These are phyloP conservation scores for Trifolium dubium DNA, from an alignment of 306 rosid genomes.

Conservation along the genomic window DNA sequence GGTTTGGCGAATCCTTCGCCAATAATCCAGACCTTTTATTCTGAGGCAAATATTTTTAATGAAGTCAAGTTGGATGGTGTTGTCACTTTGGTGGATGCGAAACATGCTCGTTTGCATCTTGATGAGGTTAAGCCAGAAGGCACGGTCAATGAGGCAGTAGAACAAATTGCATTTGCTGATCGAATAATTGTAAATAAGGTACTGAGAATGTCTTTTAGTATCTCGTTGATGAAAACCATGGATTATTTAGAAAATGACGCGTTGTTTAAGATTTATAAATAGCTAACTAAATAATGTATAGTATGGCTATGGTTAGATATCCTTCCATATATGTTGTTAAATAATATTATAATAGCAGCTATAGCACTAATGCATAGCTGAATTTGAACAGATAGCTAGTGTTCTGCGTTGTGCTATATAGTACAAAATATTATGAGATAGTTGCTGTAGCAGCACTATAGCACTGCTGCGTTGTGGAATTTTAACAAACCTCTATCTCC, in stretches of 20 bases:
- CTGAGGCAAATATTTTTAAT: conserved; percentile 77
- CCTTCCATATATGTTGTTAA: background rate
- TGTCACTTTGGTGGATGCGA: conserved; percentile 95
- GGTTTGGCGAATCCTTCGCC: conserved; percentile 99
- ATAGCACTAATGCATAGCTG: background rate
- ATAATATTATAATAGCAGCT: background rate
- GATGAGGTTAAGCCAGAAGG: conserved; percentile 94
- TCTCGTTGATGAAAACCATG: conserved; percentile 4
- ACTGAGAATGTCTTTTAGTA: conserved; percentile 14
- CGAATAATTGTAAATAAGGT: conserved; percentile 97
- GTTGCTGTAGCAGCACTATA: background rate
- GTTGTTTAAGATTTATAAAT: background rate
- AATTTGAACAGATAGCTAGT: background rate
- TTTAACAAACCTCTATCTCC: background rate
- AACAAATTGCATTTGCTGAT: conserved; percentile 96
- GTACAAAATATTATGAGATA: background rate
- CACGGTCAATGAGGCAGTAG: conserved; percentile 86
- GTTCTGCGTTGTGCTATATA: background rate
- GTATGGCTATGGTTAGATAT: background rate
- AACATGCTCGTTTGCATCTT: conserved; percentile 77
- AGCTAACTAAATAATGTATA: background rate
- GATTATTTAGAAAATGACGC: conserved; percentile 28
- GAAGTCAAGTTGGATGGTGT: conserved; percentile 97
- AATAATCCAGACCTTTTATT: conserved; percentile 94
- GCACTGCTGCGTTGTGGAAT: background rate